phyloP scores from a whole-genome alignment of 805 yeast species.

The Candida cerambycidarum region DNA sequence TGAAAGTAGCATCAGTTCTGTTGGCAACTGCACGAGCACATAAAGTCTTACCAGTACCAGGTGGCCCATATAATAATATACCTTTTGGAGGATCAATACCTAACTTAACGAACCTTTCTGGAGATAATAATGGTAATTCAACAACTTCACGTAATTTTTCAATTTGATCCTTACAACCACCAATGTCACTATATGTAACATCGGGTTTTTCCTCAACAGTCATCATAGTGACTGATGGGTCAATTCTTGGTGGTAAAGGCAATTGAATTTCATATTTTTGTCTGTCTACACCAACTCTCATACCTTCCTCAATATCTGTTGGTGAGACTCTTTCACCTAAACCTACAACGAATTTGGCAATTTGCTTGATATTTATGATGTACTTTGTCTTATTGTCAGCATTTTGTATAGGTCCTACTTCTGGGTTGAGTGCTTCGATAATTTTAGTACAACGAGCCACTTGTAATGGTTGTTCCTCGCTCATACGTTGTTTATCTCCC shows the following conservation, averaged over 20 bases:
- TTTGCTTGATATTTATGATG: conserved; percentile 95
- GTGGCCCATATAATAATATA: conserved; percentile 93
- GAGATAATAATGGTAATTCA: conserved; percentile 88
- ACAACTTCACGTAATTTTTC: conserved; percentile 96
- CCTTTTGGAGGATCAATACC: conserved; percentile 99
- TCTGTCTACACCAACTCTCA: conserved; percentile 99
- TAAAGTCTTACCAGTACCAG: conserved; percentile 97
- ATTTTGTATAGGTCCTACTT: conserved; percentile 40
- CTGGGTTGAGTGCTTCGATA: conserved; percentile 58
- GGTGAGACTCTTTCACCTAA: conserved; percentile 97
- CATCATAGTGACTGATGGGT: conserved; percentile 99
- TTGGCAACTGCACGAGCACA: conserved; percentile 99
- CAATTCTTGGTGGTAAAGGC: conserved; percentile 97
- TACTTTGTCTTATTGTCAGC: conserved; percentile 88
- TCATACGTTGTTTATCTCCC: conserved; percentile 92
- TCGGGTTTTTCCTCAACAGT: conserved; percentile 99
- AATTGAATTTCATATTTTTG: conserved; percentile 95
- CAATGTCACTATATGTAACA: conserved; percentile 96
- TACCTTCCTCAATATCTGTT: conserved; percentile 98
- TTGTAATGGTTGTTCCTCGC: conserved; percentile 93
- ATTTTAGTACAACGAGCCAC: conserved; percentile 99
- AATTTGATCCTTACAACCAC: conserved; percentile 98
- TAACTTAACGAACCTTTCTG: conserved; percentile 93
- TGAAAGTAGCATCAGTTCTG: conserved; percentile 98
- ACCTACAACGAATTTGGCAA: conserved; percentile 94